A percentile compares a stretch with the other conserved stretches of the same genome.
These are phyloP conservation scores for Lichtheimia hyalospora DNA, from an alignment of 371 early-diverging fungal species.

Conservation along the genomic window DNA sequence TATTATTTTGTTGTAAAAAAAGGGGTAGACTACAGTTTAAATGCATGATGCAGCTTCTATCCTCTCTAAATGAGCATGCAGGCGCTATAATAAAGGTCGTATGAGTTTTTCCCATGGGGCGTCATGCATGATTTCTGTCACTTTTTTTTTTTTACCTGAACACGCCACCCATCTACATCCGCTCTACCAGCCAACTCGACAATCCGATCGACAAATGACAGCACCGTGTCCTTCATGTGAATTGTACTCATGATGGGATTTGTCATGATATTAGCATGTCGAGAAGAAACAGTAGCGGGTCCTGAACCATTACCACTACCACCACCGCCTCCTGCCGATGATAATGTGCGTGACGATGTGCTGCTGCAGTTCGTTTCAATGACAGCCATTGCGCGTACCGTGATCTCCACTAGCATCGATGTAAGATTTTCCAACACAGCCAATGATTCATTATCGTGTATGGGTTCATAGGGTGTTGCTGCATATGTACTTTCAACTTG, in stretches of 20 bases:
- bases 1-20: too few species aligned
- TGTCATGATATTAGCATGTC: conserved; percentile 38
- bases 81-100: conserved; percentile 8
- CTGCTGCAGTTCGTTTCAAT: conserved; percentile 30
- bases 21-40: too few species aligned
- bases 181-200: conserved; percentile 41
- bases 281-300: conserved; percentile 2
- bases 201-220: conserved; percentile 36
- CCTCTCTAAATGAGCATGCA: conserved; percentile 20
- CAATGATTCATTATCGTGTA: conserved; percentile 6
- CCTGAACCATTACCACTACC: not conserved
- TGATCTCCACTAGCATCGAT: conserved; percentile 34
- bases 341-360: too few species aligned
- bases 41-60: conserved; percentile 9
- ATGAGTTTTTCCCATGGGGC: not conserved
- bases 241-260: conserved; percentile 27
- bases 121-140: too few species aligned
- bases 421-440: conserved; percentile 29
- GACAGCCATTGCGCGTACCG: conserved; percentile 34
- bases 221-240: conserved; percentile 38
- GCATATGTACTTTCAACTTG: not conserved
- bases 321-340: too few species aligned
- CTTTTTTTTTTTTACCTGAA: conserved; percentile 20
- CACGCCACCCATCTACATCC: conserved; percentile 20
- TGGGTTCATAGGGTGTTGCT: not conserved